A percentile compares a stretch with the other conserved stretches of the same genome.
These are phyloP conservation scores for Tricholoma flavovirens DNA, from an alignment of 768 basidiomycete species.

Conservation along the genomic window DNA sequence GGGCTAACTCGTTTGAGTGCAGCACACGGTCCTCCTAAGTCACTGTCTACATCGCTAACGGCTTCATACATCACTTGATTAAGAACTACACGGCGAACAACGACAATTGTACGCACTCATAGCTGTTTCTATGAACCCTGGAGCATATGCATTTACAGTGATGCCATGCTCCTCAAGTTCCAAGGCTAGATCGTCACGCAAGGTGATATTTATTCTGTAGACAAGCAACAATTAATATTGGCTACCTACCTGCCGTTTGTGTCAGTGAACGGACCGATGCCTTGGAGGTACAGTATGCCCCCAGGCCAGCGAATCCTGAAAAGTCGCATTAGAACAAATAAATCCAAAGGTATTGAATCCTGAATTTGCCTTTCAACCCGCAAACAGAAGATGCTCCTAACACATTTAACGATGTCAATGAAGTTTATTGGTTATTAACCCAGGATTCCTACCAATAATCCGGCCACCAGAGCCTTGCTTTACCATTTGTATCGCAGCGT, in stretches of 20 bases:
- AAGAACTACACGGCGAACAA: neutral
- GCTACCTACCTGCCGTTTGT: constrained; percentile 28
- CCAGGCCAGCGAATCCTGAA: neutral
- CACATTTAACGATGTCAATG: neutral
- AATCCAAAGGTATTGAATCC: neutral
- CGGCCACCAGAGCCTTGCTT: constrained; percentile 44
- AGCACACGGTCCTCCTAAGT: neutral
- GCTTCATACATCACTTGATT: neutral
- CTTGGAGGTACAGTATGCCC: constrained; percentile 31
- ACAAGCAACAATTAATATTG: neutral
- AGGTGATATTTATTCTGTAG: neutral
- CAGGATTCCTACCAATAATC: constrained; percentile 38
- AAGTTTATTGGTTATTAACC: neutral
- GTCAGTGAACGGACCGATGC: constrained; percentile 37
- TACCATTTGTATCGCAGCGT: constrained; percentile 60
- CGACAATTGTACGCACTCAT: constrained; percentile 4
- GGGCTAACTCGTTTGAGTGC: neutral
- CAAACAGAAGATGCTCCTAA: constrained; percentile 22
- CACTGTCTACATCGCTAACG: no score
- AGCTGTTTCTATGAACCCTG: constrained; percentile 22
- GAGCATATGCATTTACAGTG: constrained; percentile 38
- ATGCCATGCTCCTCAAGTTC: constrained; percentile 34
- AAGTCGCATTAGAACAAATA: neutral
- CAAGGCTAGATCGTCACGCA: constrained; percentile 18
- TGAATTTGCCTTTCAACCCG: constrained; percentile 22